Base-by-base conservation (phyloP, 2,329 filamentous ascomycete species). In the Trichoderma koningii region DNA sequence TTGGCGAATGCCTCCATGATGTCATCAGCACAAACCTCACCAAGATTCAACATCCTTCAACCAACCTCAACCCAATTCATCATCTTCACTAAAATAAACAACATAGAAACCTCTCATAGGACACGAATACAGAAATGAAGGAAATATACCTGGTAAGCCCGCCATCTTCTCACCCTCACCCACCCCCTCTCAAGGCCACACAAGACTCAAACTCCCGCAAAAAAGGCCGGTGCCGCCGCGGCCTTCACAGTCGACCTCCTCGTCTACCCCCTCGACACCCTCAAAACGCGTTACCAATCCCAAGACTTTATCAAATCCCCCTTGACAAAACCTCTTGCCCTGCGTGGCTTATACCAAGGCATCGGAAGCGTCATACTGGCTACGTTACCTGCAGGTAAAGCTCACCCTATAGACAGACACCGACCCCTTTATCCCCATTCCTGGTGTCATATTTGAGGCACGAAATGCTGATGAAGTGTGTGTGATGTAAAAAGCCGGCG, bases 251-350 rank as follows among this genome's bases (percentile, higher is more conserved):
- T 97, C 64, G 92, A 97, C 75, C 81, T 96, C 55, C 81, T 96
- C 17, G 86, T 97, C 42, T 96, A 95, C 72, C 93, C 93, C 0
- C 82, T 97, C 17, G 93, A 97, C 74, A 97, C 93, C 0, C 81
- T 97, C 71, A 97, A 97, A 75, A 97, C 93, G 7, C 86, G 93
- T 10, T 84, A 92, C 55, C 93, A 96, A 75, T 92, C 89, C 61
- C 88, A 87, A 14, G 85, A 93, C 71, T 95, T 93, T 77, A 79
- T 86, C 0, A 83, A 85, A 1, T 80, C 81, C 1, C 76, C 86
- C 38, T 85, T 83, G 51, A 81, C 81, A 65, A 80, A 82, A 62
- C 75, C 83, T 21, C 80, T 89, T 63, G 71, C 76, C 12, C 87
- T 92, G 69, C 83, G 86, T 14, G 93, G 93, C 0, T 78, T 97